These are phyloP conservation scores for Megacollybia marginata DNA, from an alignment of 768 basidiomycete genomes.

Conservation along the genomic window DNA sequence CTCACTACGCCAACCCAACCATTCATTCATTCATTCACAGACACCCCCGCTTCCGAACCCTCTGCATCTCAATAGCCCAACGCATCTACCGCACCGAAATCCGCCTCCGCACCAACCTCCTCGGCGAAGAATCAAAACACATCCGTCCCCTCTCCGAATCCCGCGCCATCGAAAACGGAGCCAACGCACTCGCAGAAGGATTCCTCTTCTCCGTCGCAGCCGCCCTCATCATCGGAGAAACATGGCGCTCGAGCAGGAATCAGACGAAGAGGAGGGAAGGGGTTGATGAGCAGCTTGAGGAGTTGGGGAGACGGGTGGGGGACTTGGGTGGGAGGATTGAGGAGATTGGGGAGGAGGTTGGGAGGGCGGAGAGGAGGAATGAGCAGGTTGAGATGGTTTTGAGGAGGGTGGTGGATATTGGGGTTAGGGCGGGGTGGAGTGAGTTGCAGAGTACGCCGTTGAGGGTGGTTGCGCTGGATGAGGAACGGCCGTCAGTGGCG, in stretches of 20 bases:
- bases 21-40: conserved; percentile 22
- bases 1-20: conserved; percentile 18
- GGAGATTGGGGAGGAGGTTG: conserved; percentile 32
- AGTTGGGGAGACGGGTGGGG: conserved; percentile 37
- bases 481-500: no score
- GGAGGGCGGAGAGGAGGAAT: conserved; percentile 31
- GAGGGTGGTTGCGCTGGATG: no score
- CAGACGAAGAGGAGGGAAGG: conserved; percentile 62
- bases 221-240: conserved; percentile 65
- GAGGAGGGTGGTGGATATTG: conserved; percentile 63
- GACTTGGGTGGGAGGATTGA: conserved; percentile 38
- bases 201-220: conserved; percentile 79
- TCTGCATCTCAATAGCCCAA: conserved; percentile 74
- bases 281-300: conserved; percentile 67
- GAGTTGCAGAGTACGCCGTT: conserved; percentile 59
- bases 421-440: conserved; percentile 54
- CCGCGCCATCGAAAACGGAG: conserved; percentile 78
- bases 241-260: conserved; percentile 66
- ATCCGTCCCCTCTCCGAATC: conserved; percentile 74
- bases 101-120: conserved; percentile 63
- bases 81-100: conserved; percentile 69
- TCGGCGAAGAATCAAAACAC: conserved; percentile 68
- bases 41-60: conserved; percentile 61
- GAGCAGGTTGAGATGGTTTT: no score
- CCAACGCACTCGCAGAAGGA: conserved; percentile 78